Conservation (phyloP, 148 eudicot species). For the Cornus kousa region DNA sequence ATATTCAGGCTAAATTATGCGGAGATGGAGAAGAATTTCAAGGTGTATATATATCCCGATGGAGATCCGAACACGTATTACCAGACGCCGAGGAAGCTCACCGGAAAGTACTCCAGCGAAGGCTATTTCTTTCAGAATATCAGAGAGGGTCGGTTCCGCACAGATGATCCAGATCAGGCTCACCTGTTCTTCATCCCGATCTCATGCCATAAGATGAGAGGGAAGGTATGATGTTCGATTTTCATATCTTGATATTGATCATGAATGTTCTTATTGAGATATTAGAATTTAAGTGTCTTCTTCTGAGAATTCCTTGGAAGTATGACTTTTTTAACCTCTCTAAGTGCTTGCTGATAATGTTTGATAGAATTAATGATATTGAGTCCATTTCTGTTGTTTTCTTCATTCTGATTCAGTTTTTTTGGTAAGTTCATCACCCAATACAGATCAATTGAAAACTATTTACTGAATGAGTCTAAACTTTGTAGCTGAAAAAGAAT, state of each 20-base stretch:
- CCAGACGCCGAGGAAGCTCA: conserved; percentile 89
- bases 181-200: conserved; percentile 85
- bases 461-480: too few species aligned
- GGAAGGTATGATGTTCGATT: conserved; percentile 50
- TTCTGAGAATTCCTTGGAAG: too few species aligned
- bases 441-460: too few species aligned
- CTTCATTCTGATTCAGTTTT: too few species aligned
- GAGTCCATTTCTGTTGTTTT: too few species aligned
- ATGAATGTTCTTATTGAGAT: not conserved
- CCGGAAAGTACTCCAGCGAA: conserved; percentile 88
- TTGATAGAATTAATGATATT: too few species aligned
- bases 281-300: too few species aligned
- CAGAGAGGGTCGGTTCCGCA: conserved; percentile 68
- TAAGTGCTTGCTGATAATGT: too few species aligned
- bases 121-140: conserved; percentile 93
- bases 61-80: conserved; percentile 80
- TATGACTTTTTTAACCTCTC: too few species aligned
- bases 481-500: too few species aligned
- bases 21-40: conserved; percentile 77
- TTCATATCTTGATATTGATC: not conserved
- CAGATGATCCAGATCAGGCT: conserved; percentile 80
- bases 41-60: conserved; percentile 77
- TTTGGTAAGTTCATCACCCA: too few species aligned
- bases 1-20: conserved; percentile 57
- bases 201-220: conserved; percentile 97